A percentile compares a stretch with the other conserved stretches of the same genome.
Evolutionary conservation across 148 eudicot genomes (phyloP).

Genomic region (Cornus controversa): DNA sequence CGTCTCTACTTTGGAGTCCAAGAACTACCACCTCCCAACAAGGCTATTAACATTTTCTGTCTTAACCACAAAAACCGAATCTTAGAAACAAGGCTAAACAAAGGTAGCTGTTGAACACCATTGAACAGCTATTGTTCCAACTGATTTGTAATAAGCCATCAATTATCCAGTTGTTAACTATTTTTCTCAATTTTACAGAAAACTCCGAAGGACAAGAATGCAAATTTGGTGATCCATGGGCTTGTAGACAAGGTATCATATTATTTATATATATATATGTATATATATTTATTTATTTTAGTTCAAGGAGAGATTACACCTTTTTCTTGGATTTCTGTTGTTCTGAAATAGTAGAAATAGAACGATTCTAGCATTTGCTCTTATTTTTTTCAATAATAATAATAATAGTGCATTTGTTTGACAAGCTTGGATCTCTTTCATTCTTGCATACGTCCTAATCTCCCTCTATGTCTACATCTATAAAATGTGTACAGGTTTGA

Average conservation of each 20-base stretch:
- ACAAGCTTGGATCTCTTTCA: conserved; percentile 4
- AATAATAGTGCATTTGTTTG: background rate
- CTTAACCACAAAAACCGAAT: too few species aligned
- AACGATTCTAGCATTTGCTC: background rate
- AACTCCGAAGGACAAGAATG: conserved; percentile 95
- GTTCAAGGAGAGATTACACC: background rate
- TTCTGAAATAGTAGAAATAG: background rate
- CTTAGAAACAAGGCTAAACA: too few species aligned
- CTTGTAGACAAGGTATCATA: conserved; percentile 81
- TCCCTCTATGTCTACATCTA: background rate
- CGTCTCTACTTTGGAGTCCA: too few species aligned
- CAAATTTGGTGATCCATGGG: conserved; percentile 82
- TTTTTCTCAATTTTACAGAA: conserved; percentile 43
- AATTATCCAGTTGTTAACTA: background rate
- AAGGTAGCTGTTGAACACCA: too few species aligned
- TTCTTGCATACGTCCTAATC: background rate
- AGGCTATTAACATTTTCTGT: too few species aligned
- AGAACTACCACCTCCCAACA: too few species aligned
- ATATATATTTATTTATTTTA: background rate
- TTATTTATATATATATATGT: background rate
- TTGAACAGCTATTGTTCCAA: too few species aligned
- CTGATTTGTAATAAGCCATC: background rate
- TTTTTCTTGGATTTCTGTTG: too few species aligned
- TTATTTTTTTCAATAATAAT: too few species aligned
- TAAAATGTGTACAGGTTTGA: background rate